Base-by-base conservation (phyloP, 768 basidiomycete species). In the Suillus paluster region DNA sequence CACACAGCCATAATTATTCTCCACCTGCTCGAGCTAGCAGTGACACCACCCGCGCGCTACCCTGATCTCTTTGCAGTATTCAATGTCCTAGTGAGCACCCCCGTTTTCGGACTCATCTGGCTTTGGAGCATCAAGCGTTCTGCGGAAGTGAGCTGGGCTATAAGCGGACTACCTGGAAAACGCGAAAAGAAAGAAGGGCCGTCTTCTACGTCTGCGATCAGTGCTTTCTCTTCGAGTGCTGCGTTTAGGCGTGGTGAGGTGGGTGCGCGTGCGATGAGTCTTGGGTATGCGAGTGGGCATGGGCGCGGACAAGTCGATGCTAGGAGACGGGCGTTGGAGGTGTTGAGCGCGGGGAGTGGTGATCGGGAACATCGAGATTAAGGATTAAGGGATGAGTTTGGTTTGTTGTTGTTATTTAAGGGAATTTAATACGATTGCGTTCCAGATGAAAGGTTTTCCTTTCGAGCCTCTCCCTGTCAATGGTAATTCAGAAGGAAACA, bases 81-180 rank as follows among this genome's bases (percentile, higher is more conserved):
- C 42, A 98, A 97, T 72, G 87, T 95, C 3, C 83, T 94, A 17
- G 70, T 95, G 49, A 87, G 89, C 69, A 90, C 89, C 2, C 89
- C 87, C 1, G 86, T 97, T 19, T 97, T 98, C 71, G 84, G 80
- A 8, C 72, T 93, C 33, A 81, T 85, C n/a, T 98, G 92, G 92
- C 69, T 95, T 17, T 97, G 94, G 94, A 92, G 91, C 55, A 86
- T 94, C 72, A 90, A 88, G 66, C 88, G 91, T 52, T 84, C 90
- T 23, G 71, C 95, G 25, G 88, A 96, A 68, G 88, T 88, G 41
- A 80, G 85, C 10, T 97, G 95, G 95, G 91, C 89, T 14, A 71
- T 92, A 11, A 84, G 85, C 5, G 89, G 89, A 0, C 74, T 87
- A 1, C 71, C 73, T 6, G 70, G 74, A n/a, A 33, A 38, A 38